phyloP scores from a whole-genome alignment of 2,329 filamentous ascomycete species.

The Sphaerulina populicola region DNA sequence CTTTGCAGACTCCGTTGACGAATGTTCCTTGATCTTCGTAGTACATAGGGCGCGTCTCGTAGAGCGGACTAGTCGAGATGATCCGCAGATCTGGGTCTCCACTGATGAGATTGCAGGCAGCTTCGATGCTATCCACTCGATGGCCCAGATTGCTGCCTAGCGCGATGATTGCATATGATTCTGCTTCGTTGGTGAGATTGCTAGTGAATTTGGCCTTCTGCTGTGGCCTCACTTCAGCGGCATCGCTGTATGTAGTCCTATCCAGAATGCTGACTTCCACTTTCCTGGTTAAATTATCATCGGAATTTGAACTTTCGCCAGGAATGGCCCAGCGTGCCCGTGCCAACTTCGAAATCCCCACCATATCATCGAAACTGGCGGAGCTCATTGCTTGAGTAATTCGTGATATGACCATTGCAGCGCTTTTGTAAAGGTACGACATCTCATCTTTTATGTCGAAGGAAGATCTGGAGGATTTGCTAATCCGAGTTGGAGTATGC shows the following conservation, averaged over 20 bases:
- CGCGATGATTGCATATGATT: conserved; percentile 55
- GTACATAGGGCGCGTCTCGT: conserved; percentile 97
- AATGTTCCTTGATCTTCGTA: conserved; percentile 81
- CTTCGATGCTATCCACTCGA: conserved; percentile 74
- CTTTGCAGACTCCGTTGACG: conserved; percentile 87
- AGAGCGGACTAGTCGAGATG: conserved; percentile 73
- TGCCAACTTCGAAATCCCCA: background rate
- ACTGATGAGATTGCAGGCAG: conserved; percentile 71
- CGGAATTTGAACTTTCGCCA: too few relatives aligned
- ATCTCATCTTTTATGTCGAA: background rate
- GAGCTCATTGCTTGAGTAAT: background rate
- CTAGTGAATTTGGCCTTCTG: background rate
- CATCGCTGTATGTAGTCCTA: too few relatives aligned
- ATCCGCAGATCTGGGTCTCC: conserved; percentile 59
- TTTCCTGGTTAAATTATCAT: too few relatives aligned
- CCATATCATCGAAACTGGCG: background rate
- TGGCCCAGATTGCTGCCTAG: conserved; percentile 90
- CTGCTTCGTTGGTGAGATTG: background rate
- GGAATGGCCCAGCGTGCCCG: background rate
- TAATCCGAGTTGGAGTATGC: background rate
- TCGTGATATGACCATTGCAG: background rate
- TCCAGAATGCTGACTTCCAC: too few relatives aligned
- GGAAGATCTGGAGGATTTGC: background rate
- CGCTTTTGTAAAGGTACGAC: background rate
- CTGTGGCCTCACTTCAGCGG: too few relatives aligned